Evolutionary conservation across 2,329 filamentous ascomycete genomes (phyloP).

Genomic region (Fusarium protoensiforme): DNA sequence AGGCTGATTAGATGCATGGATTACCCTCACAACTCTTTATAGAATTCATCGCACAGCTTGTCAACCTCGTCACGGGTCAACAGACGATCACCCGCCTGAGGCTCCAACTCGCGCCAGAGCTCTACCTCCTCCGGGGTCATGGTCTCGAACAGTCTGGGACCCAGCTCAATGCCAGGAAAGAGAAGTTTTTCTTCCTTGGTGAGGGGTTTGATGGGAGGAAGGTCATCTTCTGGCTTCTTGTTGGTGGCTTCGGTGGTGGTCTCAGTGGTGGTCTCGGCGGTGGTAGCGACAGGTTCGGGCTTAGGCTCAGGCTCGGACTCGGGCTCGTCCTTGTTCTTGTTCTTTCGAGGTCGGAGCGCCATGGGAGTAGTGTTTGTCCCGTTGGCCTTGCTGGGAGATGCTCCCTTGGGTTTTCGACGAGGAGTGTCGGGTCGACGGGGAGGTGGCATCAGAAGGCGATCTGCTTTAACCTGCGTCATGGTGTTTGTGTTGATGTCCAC

Average conservation of each 20-base stretch:
- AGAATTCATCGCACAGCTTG: background rate
- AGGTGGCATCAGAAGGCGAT: background rate
- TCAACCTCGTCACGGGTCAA: background rate
- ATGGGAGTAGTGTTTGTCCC: too few relatives aligned
- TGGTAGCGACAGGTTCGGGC: too few relatives aligned
- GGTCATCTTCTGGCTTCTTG: background rate
- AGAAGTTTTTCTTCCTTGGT: background rate
- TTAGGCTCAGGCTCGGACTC: background rate
- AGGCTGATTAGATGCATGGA: background rate
- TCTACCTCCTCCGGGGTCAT: background rate
- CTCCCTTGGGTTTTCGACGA: background rate
- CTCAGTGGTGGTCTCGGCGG: background rate
- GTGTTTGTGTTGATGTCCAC: background rate
- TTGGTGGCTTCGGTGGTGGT: background rate
- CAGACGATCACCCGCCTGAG: background rate
- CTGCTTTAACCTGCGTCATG: background rate
- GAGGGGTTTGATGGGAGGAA: background rate
- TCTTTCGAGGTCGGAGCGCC: background rate
- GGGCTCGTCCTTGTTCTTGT: background rate
- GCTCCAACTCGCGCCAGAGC: background rate
- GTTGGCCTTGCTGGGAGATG: background rate
- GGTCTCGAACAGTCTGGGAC: background rate
- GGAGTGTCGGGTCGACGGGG: background rate
- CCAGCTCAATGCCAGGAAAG: background rate
- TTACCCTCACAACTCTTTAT: background rate